Evolutionary conservation across 192 early-diverging fungal genomes (phyloP).

Genomic region (Coemansia sp.): DNA sequence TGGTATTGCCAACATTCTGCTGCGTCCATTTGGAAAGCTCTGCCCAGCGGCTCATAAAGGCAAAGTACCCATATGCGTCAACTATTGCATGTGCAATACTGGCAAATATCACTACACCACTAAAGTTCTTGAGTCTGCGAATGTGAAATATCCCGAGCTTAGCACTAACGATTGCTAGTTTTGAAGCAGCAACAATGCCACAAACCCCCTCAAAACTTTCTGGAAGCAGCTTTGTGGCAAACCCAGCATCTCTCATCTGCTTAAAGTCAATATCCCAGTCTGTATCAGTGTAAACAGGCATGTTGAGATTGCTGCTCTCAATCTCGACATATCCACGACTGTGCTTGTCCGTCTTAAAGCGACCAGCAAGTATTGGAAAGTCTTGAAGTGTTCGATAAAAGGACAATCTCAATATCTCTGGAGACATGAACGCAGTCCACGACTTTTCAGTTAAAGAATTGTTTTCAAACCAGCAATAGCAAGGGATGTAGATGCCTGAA

Average conservation of each 20-base stretch:
- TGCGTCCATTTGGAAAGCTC: conserved; percentile 6
- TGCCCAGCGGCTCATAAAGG: conserved; percentile 30
- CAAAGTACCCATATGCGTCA: conserved; percentile 17
- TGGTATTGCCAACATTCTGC: not conserved
- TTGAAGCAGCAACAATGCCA: not conserved
- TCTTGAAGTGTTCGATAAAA: conserved; percentile 16
- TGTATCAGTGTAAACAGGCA: conserved; percentile 29
- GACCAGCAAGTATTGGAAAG: conserved; percentile 27
- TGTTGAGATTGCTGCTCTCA: conserved; percentile 18
- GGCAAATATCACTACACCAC: conserved; percentile 24
- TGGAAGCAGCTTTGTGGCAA: conserved; percentile 12
- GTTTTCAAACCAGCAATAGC: conserved; percentile 22
- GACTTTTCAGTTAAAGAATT: not conserved
- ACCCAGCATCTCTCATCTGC: conserved; percentile 3
- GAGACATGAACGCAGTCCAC: conserved; percentile 21
- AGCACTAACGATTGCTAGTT: not conserved
- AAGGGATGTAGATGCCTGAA: conserved; percentile 13
- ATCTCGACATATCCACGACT: conserved; percentile 7
- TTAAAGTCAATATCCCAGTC: conserved; percentile 8
- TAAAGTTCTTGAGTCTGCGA: conserved; percentile 19
- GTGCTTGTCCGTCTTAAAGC: not conserved
- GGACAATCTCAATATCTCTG: conserved; percentile 7
- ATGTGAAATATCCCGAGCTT: conserved; percentile 10
- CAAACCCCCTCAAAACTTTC: not conserved
- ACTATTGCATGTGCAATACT: conserved; percentile 22